Evolutionary conservation across 345 rosid genomes (phyloP), one percentile per base, ranked within the genome.

Genomic region (Hypericum perforatum): DNA sequence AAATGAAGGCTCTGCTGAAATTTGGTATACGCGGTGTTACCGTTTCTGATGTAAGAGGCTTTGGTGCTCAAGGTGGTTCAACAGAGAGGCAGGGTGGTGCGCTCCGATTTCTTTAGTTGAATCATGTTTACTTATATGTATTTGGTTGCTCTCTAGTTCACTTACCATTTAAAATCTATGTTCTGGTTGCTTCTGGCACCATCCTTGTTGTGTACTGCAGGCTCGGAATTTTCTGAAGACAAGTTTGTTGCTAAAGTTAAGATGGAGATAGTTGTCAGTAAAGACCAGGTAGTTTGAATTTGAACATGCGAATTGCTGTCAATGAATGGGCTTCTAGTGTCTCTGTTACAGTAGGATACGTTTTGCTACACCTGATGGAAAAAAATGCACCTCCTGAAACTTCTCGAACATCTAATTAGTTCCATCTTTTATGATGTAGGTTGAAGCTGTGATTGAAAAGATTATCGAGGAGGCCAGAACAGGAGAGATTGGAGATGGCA

Each of bases 401-500:
- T 22, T 22, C 32, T 22, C 32, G 4, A 22, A 22, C 2, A 4
- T 22, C 32, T 22, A 1, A 22, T 22, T 22, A 22, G 32, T 22
- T 49, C 3, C 39, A 22, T 58, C 50, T 5, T 57, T 22, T 22
- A 22, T 22, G 32, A 53, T 59, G 39, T 52, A 89, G 97, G 92
- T 85, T 52, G 92, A 89, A 71, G 82, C 71, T n/a, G 95, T 86
- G 43, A 74, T 82, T 64, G 74, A 62, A 46, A 80, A 78, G 47
- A 78, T 89, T 51, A 75, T 83, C 14, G 82, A 78, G 65, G 86
- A 77, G 70, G 83, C 88, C 45, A 78, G 85, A 59, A 86, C 88
- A 0, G 94, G 95, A 64, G 94, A 89, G 76, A 84, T 86, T 60
- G 97, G 97, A 16, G 95, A 86, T 41, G 90, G 91, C 65, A 90